Evolutionary conservation across 176 grass and related monocot species (phyloP).

Genomic region (Phragmites australis): DNA sequence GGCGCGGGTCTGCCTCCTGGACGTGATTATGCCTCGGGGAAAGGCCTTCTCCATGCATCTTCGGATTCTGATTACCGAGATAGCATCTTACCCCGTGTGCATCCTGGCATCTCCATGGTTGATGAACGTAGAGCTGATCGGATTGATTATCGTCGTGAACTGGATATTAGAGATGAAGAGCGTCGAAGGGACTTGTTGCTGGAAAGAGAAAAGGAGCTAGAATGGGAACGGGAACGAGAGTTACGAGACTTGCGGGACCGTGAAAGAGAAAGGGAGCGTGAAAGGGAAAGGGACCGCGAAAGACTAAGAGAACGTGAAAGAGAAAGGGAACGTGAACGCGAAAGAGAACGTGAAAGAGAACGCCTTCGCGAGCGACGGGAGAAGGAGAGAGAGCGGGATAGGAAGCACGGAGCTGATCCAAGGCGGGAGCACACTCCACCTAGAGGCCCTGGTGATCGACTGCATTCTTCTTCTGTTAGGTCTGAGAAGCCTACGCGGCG

Average conservation of each 20-base stretch:
- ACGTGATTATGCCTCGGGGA: conserved; percentile 78
- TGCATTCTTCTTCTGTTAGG: conserved; percentile 68
- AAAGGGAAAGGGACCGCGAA: conserved; percentile 54
- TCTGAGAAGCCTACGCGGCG: conserved; percentile 66
- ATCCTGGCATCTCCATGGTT: conserved; percentile 70
- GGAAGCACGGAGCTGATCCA: conserved; percentile 63
- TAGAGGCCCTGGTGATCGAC: conserved; percentile 63
- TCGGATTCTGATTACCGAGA: conserved; percentile 69
- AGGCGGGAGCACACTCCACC: conserved; percentile 73
- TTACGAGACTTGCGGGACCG: conserved; percentile 44
- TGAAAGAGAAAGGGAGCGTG: conserved; percentile 55
- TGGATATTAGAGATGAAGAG: conserved; percentile 93
- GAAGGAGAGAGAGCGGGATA: conserved; percentile 86
- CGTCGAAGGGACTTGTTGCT: conserved; percentile 59
- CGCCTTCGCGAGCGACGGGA: conserved; percentile 67
- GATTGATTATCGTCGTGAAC: conserved; percentile 59
- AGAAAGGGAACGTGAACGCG: conserved; percentile 61
- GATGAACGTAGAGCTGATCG: conserved; percentile 67
- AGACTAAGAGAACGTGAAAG: conserved; percentile 48
- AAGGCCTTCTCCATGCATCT: conserved; percentile 62
- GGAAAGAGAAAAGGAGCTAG: conserved; percentile 58
- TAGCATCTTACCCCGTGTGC: conserved; percentile 49
- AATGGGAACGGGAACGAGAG: conserved; percentile 43
- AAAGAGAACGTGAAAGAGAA: conserved; percentile 69
- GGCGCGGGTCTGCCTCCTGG: conserved; percentile 70